Evolutionary conservation across 768 basidiomycete genomes (phyloP), one percentile per base, ranked within the genome.

Genomic region (Infundibulicybe gibba): DNA sequence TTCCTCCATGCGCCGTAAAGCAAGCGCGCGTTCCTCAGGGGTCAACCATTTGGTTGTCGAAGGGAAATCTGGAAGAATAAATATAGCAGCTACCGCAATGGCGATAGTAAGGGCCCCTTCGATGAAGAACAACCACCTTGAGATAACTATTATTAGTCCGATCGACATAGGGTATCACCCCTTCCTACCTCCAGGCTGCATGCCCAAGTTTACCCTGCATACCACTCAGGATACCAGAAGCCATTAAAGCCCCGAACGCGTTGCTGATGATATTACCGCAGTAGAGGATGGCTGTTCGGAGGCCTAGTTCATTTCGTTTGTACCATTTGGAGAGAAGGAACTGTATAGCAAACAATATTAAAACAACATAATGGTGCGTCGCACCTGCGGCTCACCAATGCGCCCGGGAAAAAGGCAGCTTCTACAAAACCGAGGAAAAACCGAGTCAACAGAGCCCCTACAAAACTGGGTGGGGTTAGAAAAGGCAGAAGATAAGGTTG

Each of bases 191-290:
- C 92, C 92, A 94, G 2, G 85, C 87, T 3, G 84, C 71, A 50
- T 79, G 74, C 1, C 90, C 90, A n/a, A 81, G 71, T 39, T 77
- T 72, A 1, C 87, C 88, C 30, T 90, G 73, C 87, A 94, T 88
- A 9, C 72, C 71, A 50, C 77, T 74, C 38, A 94, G 72, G 44
- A 94, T 87, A 0, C 79, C 88, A 21, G 87, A 87, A 6, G 90
- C 90, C 45, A 94, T 78, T 13, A 94, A 70, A 1, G 87, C 74
- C 1, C 91, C 90, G 57, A 94, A 92, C 0, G 89, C 91, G 64
- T 93, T 94, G 48, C 83, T 85, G 50, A 92, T 82, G 17, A 94
- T 73, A 57, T 77, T 85, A 6, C 91, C 91, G 53, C 84, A 87
- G 33, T 76, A 80, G 15, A 92, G 71, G 35, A 87, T 62, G 3